Conservation (phyloP, 2,329 filamentous ascomycete genomes). For the Alternaria sp. region DNA sequence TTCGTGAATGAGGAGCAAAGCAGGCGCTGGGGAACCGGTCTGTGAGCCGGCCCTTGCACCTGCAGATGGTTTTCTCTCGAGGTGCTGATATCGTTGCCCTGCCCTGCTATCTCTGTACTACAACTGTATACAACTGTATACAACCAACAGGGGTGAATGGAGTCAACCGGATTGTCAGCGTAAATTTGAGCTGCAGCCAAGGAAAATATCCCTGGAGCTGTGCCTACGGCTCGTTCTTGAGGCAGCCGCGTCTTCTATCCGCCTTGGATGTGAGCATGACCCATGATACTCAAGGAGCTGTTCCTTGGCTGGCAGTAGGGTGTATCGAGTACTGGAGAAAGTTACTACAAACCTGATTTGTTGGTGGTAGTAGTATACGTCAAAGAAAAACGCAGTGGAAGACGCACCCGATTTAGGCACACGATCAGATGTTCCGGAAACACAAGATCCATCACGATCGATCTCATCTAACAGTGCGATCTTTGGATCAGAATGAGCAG, state of each 20-base stretch:
- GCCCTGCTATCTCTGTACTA: neutral
- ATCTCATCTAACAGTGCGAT: neutral
- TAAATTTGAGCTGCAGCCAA: neutral
- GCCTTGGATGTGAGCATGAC: neutral
- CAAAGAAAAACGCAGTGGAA: neutral
- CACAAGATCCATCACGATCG: neutral
- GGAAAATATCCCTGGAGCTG: neutral
- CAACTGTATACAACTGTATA: neutral
- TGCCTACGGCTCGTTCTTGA: neutral
- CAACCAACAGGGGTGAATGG: too few relatives aligned
- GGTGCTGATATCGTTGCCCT: neutral
- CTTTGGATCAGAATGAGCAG: neutral
- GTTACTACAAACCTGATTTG: neutral
- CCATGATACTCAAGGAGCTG: neutral
- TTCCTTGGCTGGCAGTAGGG: neutral
- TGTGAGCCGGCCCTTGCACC: neutral
- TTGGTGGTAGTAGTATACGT: too few relatives aligned
- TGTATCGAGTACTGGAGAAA: neutral
- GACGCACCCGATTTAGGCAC: neutral
- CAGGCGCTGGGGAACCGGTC: neutral
- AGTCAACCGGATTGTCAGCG: too few relatives aligned
- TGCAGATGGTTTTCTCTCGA: neutral
- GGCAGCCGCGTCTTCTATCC: neutral
- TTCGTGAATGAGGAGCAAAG: neutral
- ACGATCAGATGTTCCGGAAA: neutral